These are phyloP conservation scores for Polyplosphaeria fusca DNA, from an alignment of 495 filamentous ascomycete species.

Conservation along the genomic window DNA sequence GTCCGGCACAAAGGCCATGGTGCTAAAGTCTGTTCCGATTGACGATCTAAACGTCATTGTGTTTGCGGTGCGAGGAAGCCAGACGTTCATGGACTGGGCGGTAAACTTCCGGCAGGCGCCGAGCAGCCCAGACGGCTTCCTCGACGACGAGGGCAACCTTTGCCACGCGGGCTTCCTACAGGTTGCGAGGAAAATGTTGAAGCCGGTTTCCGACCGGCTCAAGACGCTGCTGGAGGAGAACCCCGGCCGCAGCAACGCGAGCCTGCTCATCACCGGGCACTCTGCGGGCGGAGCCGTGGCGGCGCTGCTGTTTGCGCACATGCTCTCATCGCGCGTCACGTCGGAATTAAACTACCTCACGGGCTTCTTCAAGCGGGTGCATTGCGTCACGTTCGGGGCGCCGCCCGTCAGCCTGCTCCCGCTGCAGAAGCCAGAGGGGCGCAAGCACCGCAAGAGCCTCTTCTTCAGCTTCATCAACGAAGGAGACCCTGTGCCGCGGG, in stretches of 20 bases:
- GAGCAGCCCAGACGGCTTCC: conserved; percentile 58
- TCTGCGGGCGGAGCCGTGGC: conserved; percentile 81
- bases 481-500: conserved; percentile 74
- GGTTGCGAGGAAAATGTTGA: conserved; percentile 72
- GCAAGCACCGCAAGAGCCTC: conserved; percentile 55
- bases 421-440: conserved; percentile 54
- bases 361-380: conserved; percentile 67
- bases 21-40: conserved; percentile 71
- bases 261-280: conserved; percentile 77
- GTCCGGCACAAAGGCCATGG: conserved; percentile 75
- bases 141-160: conserved; percentile 71
- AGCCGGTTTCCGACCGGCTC: conserved; percentile 64
- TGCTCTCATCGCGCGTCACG: conserved; percentile 56
- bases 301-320: conserved; percentile 71
- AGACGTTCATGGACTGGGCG: conserved; percentile 79
- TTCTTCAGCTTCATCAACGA: conserved; percentile 81
- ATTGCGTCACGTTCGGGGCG: conserved; percentile 79
- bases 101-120: conserved; percentile 71
- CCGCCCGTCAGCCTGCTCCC: conserved; percentile 72
- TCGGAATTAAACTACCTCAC: conserved; percentile 67
- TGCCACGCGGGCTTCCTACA: conserved; percentile 76
- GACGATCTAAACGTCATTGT: conserved; percentile 74
- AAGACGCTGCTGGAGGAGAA: conserved; percentile 65
- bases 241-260: conserved; percentile 59
- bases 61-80: conserved; percentile 74